Base-by-base conservation (phyloP, 345 rosid species). In the Luvunga scandens region DNA sequence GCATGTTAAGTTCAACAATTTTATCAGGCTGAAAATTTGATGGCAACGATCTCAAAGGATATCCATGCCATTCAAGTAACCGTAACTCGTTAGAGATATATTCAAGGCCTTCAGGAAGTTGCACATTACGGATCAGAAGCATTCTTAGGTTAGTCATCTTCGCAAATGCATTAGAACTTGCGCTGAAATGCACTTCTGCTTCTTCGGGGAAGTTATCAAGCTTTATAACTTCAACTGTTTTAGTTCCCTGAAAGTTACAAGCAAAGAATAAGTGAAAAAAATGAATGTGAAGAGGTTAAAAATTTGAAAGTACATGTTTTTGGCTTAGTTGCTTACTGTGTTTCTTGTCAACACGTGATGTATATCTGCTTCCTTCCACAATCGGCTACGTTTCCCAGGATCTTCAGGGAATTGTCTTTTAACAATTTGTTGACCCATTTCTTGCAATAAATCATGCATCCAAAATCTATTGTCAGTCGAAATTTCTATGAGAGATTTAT, bases 401-500 rank as follows among this genome's bases (percentile, higher is more conserved):
- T 60, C 64, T 10, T 60, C 5, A 60, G 64, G 64, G 2, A 2
- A 9, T 10, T 9, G 64, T 24, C 31, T 60, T 4, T 25, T 60
- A 56, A 56, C 60, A 56, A 56, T 18, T 56, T 56, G 60, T 56
- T 22, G n/a, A 22, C 60, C 60, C 60, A 56, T 22, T 56, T 56
- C 25, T 56, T 56, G 25, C 2, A 56, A 56, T 2, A 56, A 56
- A 22, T 56, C 16, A 10, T 60, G 64, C 64, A 60, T 60, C 64
- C 30, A 3, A 0, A 60, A 4, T 4, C 9, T 21, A 24, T 3
- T 60, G 13, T 0, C n/a, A 0, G 1, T 2, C 0, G 9, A 60
- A 60, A 60, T 18, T 8, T 25, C 27, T n/a, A 60, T 24, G 8
- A 56, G 60, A 18, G 60, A 56, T 56, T 56, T 56, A 6, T 56